A percentile compares a stretch with the other conserved stretches of the same genome.
These are phyloP conservation scores for Aeschynomene evenia DNA, from an alignment of 306 rosid species.

Conservation along the genomic window DNA sequence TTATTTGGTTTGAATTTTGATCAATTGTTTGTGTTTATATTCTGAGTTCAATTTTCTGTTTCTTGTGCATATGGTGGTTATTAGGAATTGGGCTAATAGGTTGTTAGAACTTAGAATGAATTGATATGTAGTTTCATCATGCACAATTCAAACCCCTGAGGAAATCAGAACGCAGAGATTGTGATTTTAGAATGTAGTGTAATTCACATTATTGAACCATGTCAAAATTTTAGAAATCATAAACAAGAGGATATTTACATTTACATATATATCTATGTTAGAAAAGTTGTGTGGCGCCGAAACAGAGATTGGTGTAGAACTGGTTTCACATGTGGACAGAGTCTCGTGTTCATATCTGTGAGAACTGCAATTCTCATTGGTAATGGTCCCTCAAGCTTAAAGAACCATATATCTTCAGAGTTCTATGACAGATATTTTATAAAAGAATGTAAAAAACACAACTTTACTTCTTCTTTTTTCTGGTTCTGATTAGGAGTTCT, in stretches of 20 bases:
- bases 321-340: background rate
- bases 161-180: background rate
- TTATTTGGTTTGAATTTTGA: no score
- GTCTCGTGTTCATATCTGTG: no score
- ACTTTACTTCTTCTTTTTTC: no score
- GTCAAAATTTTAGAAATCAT: background rate
- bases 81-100: background rate
- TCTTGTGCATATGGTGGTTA: background rate
- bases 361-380: no score
- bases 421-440: no score
- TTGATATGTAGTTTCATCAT: no score
- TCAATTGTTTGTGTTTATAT: background rate
- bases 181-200: background rate
- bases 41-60: background rate
- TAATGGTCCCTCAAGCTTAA: no score
- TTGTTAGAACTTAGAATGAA: background rate
- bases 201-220: background rate
- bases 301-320: background rate
- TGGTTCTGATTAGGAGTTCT: no score
- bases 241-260: background rate
- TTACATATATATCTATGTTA: no score
- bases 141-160: background rate
- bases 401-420: no score
- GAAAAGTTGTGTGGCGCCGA: background rate
- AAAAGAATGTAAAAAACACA: no score